phyloP scores from a whole-genome alignment of 2,329 filamentous ascomycete genomes.

The Trichoderma sp. region DNA sequence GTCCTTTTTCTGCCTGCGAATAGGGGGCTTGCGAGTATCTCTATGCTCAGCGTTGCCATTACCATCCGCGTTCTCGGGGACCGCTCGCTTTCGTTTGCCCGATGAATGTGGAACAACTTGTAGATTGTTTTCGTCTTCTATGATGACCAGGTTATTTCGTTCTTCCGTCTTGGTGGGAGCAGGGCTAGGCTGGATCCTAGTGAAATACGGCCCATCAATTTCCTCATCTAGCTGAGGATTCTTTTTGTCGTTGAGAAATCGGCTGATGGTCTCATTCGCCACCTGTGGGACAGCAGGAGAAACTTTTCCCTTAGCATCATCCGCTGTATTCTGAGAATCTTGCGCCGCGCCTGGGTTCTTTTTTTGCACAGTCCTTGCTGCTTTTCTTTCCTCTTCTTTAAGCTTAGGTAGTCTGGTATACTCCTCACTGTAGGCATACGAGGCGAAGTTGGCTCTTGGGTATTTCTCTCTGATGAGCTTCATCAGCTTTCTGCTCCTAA shows the following conservation, averaged over 20 bases:
- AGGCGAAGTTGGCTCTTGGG: conserved; percentile 6
- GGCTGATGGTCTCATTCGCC: neutral
- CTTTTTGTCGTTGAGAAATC: neutral
- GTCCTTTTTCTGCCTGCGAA: neutral
- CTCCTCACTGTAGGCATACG: neutral
- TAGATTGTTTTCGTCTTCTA: neutral
- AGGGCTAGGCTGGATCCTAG: neutral
- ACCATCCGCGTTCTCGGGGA: neutral
- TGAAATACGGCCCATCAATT: neutral
- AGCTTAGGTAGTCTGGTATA: neutral
- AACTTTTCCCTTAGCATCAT: neutral
- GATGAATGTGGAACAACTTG: neutral
- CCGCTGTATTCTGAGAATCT: too few species aligned
- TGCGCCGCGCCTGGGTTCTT: neutral
- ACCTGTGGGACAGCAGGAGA: neutral
- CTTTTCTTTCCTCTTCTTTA: neutral
- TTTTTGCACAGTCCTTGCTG: neutral
- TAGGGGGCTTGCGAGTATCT: neutral
- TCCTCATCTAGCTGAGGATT: neutral
- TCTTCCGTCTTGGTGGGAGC: neutral
- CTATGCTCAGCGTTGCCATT: neutral
- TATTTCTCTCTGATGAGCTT: neutral
- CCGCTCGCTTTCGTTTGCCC: neutral
- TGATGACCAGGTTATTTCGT: neutral
- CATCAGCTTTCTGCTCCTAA: conserved; percentile 4